Base-by-base conservation (phyloP, 148 eudicot genomes). In the Silene conica region DNA sequence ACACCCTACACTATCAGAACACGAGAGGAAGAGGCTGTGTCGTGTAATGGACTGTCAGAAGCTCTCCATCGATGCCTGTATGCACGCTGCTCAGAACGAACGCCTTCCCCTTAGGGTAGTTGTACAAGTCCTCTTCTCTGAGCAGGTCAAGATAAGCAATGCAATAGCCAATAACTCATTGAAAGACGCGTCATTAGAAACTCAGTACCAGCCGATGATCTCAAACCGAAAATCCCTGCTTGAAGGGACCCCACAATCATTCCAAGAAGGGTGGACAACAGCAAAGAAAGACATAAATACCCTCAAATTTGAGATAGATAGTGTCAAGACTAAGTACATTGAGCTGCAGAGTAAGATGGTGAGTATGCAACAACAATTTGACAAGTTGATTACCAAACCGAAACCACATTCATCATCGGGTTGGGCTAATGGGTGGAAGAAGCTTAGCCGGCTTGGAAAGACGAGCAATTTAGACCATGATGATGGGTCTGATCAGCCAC, bases 81-180 rank as follows among this genome's bases (percentile, higher is more conserved):
- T 92, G 94, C 99, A 96, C 16, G 99, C 97, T 1, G 99, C 99
- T n/a, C 99, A 96, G 56, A 96, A 96, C 20, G 99, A 96, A 74
- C 79, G 99, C 12, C 96, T 96, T 9, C 99, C 99, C 8, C 78
- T 96, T 20, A 76, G 99, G 63, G 91, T 92, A 11, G 97, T 90
- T 19, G 96, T 96, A 16, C 99, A 96, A 82, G 96, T 96, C 67
- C 96, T 96, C 74, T 92, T 96, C 87, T 92, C 99, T 1, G 97
- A 96, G 56, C 99, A 96, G 73, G 89, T 90, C 22, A 96, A 96
- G 72, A 89, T 96, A 55, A 92, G 91, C 89, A 96, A 90, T 25
- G 92, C 91, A 5, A 45, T 96, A 72, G 94, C 99, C 82, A 95
- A 80, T 58, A 86, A 56, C 77, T 56, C 86, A 63, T 69, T 92